These are phyloP conservation scores for Ramaria sp. DNA, from an alignment of 768 basidiomycete genomes.

Conservation along the genomic window DNA sequence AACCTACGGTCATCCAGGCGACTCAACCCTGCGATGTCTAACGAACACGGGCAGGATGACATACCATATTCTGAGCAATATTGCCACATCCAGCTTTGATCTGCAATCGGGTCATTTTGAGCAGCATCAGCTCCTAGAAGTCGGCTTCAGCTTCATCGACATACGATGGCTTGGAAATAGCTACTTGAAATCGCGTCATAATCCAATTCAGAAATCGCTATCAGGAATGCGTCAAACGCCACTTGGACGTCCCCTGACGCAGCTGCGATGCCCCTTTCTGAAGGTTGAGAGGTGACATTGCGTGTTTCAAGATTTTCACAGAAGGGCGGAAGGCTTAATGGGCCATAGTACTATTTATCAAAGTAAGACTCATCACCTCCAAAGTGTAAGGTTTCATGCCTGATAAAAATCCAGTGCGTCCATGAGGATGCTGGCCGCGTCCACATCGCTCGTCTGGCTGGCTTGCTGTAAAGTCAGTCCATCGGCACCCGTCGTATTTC, in stretches of 20 bases:
- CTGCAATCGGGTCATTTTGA: constrained; percentile 32
- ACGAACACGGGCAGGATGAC: background rate
- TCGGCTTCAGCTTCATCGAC: background rate
- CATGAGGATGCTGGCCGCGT: constrained; percentile 36
- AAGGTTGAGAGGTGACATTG: constrained; percentile 28
- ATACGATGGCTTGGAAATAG: background rate
- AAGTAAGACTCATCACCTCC: no score
- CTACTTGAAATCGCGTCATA: constrained; percentile 33
- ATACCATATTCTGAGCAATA: constrained; percentile 42
- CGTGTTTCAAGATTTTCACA: constrained; percentile 37
- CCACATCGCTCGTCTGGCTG: constrained; percentile 26
- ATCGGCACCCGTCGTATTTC: constrained; percentile 27
- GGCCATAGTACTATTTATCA: constrained; percentile 31
- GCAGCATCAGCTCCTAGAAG: constrained; percentile 4
- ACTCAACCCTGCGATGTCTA: background rate
- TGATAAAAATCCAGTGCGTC: constrained; percentile 40
- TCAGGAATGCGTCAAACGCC: constrained; percentile 31
- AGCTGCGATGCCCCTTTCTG: constrained; percentile 29
- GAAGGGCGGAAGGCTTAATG: constrained; percentile 34
- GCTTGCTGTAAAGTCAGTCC: constrained; percentile 24
- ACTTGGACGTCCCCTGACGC: constrained; percentile 21
- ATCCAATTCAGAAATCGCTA: constrained; percentile 32
- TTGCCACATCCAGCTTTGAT: constrained; percentile 43
- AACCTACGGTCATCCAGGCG: constrained; percentile 24
- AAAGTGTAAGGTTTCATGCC: constrained; percentile 16